phyloP scores from a whole-genome alignment of 352 stramenopile species.

The Pythium angustatum region DNA sequence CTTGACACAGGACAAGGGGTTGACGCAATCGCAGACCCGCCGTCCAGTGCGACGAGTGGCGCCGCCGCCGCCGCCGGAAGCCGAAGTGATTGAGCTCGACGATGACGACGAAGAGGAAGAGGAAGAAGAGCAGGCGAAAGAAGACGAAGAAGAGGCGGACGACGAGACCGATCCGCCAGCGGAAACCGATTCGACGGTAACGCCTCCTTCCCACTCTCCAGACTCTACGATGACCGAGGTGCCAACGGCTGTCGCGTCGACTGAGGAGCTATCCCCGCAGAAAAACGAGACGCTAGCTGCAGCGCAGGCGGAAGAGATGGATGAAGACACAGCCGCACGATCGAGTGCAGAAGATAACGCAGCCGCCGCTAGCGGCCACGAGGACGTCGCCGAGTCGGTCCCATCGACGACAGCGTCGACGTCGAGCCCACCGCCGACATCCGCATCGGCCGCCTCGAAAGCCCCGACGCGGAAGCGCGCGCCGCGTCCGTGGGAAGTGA shows the following conservation, averaged over 20 bases:
- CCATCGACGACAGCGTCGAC: background rate
- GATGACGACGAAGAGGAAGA: constrained; percentile 16
- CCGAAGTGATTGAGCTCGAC: constrained; percentile 21
- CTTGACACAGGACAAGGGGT: too few relatives aligned
- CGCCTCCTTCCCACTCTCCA: background rate
- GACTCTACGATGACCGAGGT: too few relatives aligned
- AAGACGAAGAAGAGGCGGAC: background rate
- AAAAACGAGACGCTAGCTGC: too few relatives aligned
- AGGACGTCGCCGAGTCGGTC: too few relatives aligned
- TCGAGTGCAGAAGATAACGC: too few relatives aligned
- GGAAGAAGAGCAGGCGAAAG: background rate
- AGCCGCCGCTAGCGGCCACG: too few relatives aligned
- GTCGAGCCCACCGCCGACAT: background rate
- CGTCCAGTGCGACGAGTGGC: background rate
- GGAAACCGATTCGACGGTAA: background rate
- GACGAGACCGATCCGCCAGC: background rate
- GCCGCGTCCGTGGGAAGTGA: constrained; percentile 64
- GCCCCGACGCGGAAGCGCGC: constrained; percentile 34
- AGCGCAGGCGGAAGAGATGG: too few relatives aligned
- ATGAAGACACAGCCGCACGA: too few relatives aligned
- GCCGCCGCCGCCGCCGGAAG: background rate
- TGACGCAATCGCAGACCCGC: background rate
- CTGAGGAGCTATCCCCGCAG: too few relatives aligned
- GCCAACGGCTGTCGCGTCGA: too few relatives aligned
- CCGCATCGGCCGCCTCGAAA: background rate